phyloP scores from a whole-genome alignment of 345 rosid genomes.

The Gossypium sturtianum region DNA sequence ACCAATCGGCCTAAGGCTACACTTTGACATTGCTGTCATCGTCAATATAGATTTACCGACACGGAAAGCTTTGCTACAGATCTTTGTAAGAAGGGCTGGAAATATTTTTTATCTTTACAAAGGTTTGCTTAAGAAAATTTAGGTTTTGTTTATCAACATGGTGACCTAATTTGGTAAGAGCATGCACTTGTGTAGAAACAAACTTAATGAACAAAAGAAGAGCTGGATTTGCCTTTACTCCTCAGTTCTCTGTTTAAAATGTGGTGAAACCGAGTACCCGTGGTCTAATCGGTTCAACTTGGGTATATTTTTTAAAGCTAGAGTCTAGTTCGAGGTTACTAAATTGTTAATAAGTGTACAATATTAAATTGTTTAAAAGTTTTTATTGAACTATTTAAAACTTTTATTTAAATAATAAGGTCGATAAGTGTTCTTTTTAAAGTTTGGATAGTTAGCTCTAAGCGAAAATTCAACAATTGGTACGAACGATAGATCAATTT shows the following conservation, averaged over 20 bases:
- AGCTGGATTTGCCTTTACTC: neutral
- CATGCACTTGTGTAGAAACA: slow-evolving; percentile 1
- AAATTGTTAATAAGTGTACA: no score
- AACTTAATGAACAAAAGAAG: neutral
- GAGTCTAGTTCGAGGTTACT: no score
- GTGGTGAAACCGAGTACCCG: neutral
- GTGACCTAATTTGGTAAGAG: neutral
- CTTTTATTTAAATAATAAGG: no score
- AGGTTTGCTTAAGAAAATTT: neutral
- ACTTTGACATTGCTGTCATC: neutral
- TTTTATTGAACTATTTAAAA: no score
- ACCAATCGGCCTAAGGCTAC: slow-evolving; percentile 30
- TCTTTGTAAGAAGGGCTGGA: neutral
- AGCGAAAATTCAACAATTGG: no score
- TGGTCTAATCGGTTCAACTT: no score
- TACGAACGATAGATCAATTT: no score
- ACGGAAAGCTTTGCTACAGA: neutral
- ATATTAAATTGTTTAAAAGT: no score
- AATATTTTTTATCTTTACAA: neutral
- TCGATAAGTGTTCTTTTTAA: no score
- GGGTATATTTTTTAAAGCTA: no score
- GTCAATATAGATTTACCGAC: no score
- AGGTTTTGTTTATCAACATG: neutral
- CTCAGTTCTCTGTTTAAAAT: neutral
- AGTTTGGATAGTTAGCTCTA: no score